Percentiles rank a stretch among this genome's conserved stretches.
phyloP scores from a whole-genome alignment of 345 rosid genomes.

The Eutrema japonicum region DNA sequence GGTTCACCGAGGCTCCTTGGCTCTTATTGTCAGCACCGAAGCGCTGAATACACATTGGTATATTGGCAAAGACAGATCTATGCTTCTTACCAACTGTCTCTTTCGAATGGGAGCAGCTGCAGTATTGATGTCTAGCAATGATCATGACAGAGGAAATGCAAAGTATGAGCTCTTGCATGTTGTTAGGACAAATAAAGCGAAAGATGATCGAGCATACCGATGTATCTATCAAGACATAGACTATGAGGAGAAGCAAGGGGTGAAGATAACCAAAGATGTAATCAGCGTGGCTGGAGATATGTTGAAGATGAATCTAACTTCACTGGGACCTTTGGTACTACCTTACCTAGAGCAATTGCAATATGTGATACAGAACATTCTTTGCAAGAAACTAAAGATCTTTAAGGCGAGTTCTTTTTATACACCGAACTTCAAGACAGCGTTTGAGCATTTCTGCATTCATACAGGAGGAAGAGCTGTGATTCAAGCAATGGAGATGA shows the following conservation, averaged over 20 bases:
- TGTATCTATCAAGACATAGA: slow-evolving; percentile 65
- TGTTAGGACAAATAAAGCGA: slow-evolving; percentile 53
- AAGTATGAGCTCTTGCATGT: slow-evolving; percentile 55
- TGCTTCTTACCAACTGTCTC: slow-evolving; percentile 68
- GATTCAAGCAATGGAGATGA: slow-evolving; percentile 57
- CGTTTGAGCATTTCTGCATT: slow-evolving; percentile 66
- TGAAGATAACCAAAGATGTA: slow-evolving; percentile 55
- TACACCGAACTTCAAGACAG: slow-evolving; percentile 63
- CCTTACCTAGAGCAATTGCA: slow-evolving; percentile 56
- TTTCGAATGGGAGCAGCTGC: slow-evolving; percentile 79
- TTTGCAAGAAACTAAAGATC: slow-evolving; percentile 47
- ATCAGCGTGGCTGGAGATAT: slow-evolving; percentile 57
- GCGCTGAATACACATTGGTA: slow-evolving; percentile 54
- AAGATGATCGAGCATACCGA: slow-evolving; percentile 53
- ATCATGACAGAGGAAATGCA: slow-evolving; percentile 45
- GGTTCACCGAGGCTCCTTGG: slow-evolving; percentile 56
- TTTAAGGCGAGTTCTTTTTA: slow-evolving; percentile 39
- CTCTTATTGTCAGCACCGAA: slow-evolving; percentile 60
- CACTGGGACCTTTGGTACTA: slow-evolving; percentile 54
- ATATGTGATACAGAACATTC: slow-evolving; percentile 37
- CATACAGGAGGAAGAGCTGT: slow-evolving; percentile 70
- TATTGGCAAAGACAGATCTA: slow-evolving; percentile 58
- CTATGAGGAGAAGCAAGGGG: slow-evolving; percentile 52
- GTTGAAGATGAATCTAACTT: slow-evolving; percentile 53
- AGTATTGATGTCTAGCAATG: slow-evolving; percentile 56